These are phyloP conservation scores for Apiospora kogelbergensis DNA, from an alignment of 2,329 filamentous ascomycete genomes.

Conservation along the genomic window DNA sequence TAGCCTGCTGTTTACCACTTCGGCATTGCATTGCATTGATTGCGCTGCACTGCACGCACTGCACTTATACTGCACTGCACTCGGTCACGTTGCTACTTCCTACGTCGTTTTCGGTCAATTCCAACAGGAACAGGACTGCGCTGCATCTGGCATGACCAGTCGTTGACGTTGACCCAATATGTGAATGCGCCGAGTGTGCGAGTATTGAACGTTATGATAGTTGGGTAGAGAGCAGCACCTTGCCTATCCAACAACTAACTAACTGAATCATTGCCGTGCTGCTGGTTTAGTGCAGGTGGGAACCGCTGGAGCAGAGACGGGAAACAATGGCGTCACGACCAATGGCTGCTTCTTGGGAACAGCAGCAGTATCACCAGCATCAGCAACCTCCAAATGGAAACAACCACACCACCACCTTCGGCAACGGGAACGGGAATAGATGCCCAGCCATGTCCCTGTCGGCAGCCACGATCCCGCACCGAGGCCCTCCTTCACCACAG, in stretches of 20 bases:
- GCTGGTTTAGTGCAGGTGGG: neutral
- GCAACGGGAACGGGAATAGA: slow-evolving; percentile 2
- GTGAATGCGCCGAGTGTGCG: neutral
- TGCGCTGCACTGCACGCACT: neutral
- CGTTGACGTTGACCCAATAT: slow-evolving; percentile 3
- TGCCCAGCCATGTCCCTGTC: slow-evolving; percentile 1
- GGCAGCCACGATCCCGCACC: neutral
- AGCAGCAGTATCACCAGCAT: neutral
- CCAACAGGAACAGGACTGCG: neutral
- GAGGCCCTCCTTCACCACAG: neutral
- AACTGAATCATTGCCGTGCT: neutral
- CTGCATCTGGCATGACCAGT: neutral
- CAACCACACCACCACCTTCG: neutral
- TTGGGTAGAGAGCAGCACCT: neutral
- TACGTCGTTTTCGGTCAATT: neutral
- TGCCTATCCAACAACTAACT: too few species aligned
- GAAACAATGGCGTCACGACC: slow-evolving; percentile 1
- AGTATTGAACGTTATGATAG: neutral
- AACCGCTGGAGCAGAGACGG: neutral
- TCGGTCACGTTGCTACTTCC: neutral
- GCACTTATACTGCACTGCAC: neutral
- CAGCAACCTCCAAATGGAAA: neutral
- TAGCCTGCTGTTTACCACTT: neutral
- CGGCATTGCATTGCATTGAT: neutral
- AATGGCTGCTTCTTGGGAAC: neutral